phyloP scores from a whole-genome alignment of 1,284 basidiomycete genomes.

The Ceratorhiza oryzae-sativae region DNA sequence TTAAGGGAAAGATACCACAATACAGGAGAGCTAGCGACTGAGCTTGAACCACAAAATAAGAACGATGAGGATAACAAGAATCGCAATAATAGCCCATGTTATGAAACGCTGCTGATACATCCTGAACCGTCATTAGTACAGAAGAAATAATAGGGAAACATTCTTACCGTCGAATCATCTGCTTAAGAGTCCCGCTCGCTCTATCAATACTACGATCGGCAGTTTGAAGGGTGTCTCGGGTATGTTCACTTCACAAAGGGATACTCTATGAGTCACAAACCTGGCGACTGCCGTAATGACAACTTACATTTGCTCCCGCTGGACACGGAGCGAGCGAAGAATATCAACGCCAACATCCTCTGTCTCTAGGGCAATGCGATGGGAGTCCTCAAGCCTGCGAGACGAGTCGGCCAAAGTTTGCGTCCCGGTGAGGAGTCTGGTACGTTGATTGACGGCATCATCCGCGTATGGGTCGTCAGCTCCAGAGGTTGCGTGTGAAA shows the following conservation, averaged over 20 bases:
- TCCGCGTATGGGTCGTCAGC: constrained; percentile 75
- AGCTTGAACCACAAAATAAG: constrained; percentile 45
- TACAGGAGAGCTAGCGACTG: constrained; percentile 32
- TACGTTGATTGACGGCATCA: constrained; percentile 64
- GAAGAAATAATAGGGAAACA: background rate
- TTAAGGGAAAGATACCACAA: background rate
- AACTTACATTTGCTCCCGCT: constrained; percentile 86
- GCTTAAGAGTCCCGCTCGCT: constrained; percentile 63
- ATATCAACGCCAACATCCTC: constrained; percentile 96
- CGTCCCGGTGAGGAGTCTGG: constrained; percentile 80
- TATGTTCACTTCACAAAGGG: constrained; percentile 68
- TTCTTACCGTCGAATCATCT: constrained; percentile 66
- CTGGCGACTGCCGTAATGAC: background rate
- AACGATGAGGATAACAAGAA: constrained; percentile 43
- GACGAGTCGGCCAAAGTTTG: constrained; percentile 78
- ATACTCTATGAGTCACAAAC: background rate
- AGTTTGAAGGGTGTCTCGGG: constrained; percentile 80
- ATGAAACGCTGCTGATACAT: constrained; percentile 45
- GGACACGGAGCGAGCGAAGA: constrained; percentile 80
- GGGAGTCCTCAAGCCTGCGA: constrained; percentile 85
- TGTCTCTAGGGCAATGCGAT: constrained; percentile 93
- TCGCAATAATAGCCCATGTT: constrained; percentile 43
- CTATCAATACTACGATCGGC: constrained; percentile 64
- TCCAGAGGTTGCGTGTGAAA: constrained; percentile 59
- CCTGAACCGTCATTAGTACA: constrained; percentile 32